Percentiles rank a stretch among this genome's conserved stretches.
Evolutionary conservation across 2,329 filamentous ascomycete genomes (phyloP).

Genomic region (Exophiala sp.): DNA sequence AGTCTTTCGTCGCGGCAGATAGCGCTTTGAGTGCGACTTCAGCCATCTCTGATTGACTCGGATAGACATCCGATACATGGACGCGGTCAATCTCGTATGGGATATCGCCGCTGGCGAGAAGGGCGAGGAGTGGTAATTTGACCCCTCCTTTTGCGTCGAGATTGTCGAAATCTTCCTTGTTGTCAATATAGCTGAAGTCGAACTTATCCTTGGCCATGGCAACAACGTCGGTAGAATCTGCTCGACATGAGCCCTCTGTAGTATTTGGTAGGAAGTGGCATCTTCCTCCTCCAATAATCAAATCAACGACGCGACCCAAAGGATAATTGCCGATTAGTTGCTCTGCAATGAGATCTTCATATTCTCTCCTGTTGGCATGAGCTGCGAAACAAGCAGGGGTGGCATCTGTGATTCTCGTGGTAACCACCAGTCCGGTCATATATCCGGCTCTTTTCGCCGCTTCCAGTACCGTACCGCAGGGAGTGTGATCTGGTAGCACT

Average conservation of each 20-base stretch:
- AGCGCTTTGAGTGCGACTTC: constrained; percentile 75
- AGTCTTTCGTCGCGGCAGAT: constrained; percentile 74
- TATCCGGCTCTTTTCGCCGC: constrained; percentile 91
- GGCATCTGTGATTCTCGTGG: constrained; percentile 90
- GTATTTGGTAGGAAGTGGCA: constrained; percentile 90
- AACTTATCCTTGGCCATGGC: constrained; percentile 65
- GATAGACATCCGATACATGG: constrained; percentile 74
- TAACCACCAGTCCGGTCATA: constrained; percentile 89
- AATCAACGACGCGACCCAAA: constrained; percentile 79
- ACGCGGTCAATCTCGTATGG: constrained; percentile 91
- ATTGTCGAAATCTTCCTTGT: constrained; percentile 70
- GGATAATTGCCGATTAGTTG: constrained; percentile 89
- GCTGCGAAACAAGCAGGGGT: constrained; percentile 93
- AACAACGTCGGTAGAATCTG: constrained; percentile 72
- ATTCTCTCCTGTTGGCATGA: constrained; percentile 73
- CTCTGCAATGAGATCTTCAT: constrained; percentile 87
- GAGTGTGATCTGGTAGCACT: constrained; percentile 75
- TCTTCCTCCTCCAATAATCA: constrained; percentile 88
- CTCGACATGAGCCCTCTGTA: constrained; percentile 75
- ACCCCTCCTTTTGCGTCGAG: constrained; percentile 62
- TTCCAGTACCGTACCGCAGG: constrained; percentile 90
- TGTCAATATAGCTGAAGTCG: constrained; percentile 75
- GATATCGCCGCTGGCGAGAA: constrained; percentile 78
- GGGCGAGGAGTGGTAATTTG: constrained; percentile 76
- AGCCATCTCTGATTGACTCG: constrained; percentile 88